These are phyloP conservation scores for Fusarium cicatricum DNA, from an alignment of 2,329 filamentous ascomycete species.

Conservation along the genomic window DNA sequence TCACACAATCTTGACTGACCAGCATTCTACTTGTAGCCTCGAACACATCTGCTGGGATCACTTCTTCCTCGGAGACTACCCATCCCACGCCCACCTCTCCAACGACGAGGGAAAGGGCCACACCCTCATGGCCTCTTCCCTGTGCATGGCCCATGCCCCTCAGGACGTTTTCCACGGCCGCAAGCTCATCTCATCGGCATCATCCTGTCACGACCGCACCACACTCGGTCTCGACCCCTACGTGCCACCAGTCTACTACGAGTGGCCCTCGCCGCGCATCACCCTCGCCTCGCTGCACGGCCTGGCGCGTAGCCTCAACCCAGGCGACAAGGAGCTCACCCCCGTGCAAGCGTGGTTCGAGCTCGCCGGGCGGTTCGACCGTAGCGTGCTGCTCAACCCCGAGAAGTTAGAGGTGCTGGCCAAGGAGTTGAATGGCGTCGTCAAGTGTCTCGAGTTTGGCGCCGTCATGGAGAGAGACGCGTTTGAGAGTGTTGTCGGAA, in stretches of 20 bases:
- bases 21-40: constrained; percentile 47
- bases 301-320: constrained; percentile 56
- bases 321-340: constrained; percentile 53
- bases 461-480: constrained; percentile 56
- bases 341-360: constrained; percentile 66
- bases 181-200: constrained; percentile 29
- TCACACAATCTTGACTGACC: not conserved
- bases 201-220: constrained; percentile 25
- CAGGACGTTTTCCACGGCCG: constrained; percentile 44
- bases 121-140: constrained; percentile 54
- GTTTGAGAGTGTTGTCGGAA: constrained; percentile 56
- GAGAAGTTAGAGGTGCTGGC: constrained; percentile 50
- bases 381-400: constrained; percentile 48
- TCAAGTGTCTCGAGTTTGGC: constrained; percentile 58
- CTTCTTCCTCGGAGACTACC: constrained; percentile 53
- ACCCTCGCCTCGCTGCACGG: constrained; percentile 54
- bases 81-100: constrained; percentile 43
- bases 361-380: constrained; percentile 53
- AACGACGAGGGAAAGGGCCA: constrained; percentile 50
- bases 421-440: constrained; percentile 52
- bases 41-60: constrained; percentile 64
- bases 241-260: constrained; percentile 38
- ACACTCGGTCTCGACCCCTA: constrained; percentile 21
- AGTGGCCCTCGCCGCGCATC: constrained; percentile 52
- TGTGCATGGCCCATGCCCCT: constrained; percentile 53